These are phyloP conservation scores for Arctium lappa DNA, from an alignment of 129 eudicot species.

Conservation along the genomic window DNA sequence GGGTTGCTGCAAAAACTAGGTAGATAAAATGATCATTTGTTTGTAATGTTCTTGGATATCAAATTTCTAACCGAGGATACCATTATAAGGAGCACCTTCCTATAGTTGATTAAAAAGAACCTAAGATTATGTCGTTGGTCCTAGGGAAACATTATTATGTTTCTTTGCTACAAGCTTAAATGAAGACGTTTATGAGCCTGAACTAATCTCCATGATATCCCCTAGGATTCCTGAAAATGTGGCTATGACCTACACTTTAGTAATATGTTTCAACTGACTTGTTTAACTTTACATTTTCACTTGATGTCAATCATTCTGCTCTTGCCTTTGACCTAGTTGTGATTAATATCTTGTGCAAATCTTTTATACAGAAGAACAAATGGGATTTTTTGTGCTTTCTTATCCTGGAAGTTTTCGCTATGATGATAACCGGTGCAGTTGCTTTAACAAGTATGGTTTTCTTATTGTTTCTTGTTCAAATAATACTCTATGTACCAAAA, in stretches of 20 bases:
- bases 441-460: slow-evolving; percentile 67
- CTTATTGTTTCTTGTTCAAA: not conserved
- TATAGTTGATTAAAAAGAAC: no score
- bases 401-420: slow-evolving; percentile 71
- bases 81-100: not conserved
- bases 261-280: not conserved
- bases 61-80: not conserved
- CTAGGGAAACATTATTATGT: not conserved
- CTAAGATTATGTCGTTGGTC: not conserved
- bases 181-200: not conserved
- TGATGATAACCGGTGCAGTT: slow-evolving; percentile 71
- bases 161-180: not conserved
- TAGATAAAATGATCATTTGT: not conserved
- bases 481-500: slow-evolving; percentile 2
- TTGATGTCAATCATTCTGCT: not conserved
- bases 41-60: not conserved
- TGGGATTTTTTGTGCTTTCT: slow-evolving; percentile 94
- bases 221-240: no score
- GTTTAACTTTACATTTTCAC: not conserved
- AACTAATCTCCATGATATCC: not conserved
- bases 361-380: slow-evolving; percentile 74
- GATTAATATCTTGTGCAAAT: slow-evolving; percentile 10
- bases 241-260: not conserved
- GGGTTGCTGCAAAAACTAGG: not conserved
- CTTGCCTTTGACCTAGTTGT: slow-evolving; percentile 11